Percentiles rank a stretch among this genome's conserved stretches.
These are phyloP conservation scores for Senna tora DNA, from an alignment of 306 rosid genomes.

Conservation along the genomic window DNA sequence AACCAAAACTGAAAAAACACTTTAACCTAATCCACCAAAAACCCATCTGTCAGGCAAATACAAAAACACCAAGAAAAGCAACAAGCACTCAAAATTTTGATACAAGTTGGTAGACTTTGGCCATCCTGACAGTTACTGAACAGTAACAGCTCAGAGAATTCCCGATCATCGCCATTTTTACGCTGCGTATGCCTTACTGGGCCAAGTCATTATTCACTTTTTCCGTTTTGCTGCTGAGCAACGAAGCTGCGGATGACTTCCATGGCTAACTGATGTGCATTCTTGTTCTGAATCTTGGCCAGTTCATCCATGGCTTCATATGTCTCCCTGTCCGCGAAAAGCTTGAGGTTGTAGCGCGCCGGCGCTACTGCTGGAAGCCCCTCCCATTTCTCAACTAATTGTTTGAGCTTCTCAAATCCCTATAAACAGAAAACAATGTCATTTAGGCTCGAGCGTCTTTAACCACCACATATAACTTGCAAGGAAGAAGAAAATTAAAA, in stretches of 20 bases:
- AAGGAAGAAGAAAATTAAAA: conserved; percentile 12
- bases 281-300: conserved; percentile 85
- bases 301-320: conserved; percentile 75
- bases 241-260: conserved; percentile 88
- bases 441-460: conserved; percentile 33
- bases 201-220: conserved; percentile 52
- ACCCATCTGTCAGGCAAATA: not conserved
- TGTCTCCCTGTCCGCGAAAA: conserved; percentile 87
- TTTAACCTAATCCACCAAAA: conserved; percentile 17
- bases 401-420: conserved; percentile 92
- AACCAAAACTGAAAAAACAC: conserved; percentile 22
- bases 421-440: conserved; percentile 44
- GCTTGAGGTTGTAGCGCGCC: conserved; percentile 75
- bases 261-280: conserved; percentile 89
- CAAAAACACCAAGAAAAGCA: not conserved
- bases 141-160: conserved; percentile 48
- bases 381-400: conserved; percentile 81
- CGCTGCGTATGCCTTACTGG: conserved; percentile 30
- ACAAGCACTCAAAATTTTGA: conserved; percentile 38
- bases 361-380: conserved; percentile 65
- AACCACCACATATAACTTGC: too few relatives aligned
- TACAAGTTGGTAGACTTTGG: conserved; percentile 34
- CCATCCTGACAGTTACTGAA: conserved; percentile 51
- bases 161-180: conserved; percentile 37
- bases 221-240: conserved; percentile 81